A percentile compares a stretch with the other conserved stretches of the same genome.
These are phyloP conservation scores for Lecanicillium sp. DNA, from an alignment of 2,329 filamentous ascomycete genomes.

Conservation along the genomic window DNA sequence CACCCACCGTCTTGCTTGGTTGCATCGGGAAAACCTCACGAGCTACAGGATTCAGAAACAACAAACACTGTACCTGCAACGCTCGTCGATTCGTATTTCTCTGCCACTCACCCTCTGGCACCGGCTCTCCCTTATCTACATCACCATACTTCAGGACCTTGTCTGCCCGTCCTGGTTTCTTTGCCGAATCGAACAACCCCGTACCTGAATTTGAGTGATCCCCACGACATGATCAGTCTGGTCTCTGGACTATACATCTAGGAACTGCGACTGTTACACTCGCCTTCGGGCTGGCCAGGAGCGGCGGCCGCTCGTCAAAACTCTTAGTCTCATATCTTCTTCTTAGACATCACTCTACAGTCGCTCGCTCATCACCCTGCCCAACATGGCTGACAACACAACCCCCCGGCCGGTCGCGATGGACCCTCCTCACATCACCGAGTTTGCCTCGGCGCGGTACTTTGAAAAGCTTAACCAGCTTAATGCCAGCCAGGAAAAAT, in stretches of 20 bases:
- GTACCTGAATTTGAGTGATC: too few relatives aligned
- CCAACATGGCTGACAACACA: slow-evolving; percentile 24
- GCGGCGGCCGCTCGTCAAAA: slow-evolving; percentile 7
- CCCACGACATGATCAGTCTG: slow-evolving; percentile 6
- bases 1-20: background rate
- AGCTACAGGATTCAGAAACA: too few relatives aligned
- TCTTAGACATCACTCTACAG: slow-evolving; percentile 9
- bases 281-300: slow-evolving; percentile 9
- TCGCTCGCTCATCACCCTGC: slow-evolving; percentile 15
- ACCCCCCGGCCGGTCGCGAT: slow-evolving; percentile 30
- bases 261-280: slow-evolving; percentile 4
- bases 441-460: slow-evolving; percentile 58
- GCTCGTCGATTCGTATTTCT: too few relatives aligned
- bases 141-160: too few relatives aligned
- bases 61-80: too few relatives aligned
- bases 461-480: slow-evolving; percentile 52
- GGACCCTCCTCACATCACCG: slow-evolving; percentile 55
- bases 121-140: too few relatives aligned
- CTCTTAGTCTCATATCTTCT: slow-evolving; percentile 8
- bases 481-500: slow-evolving; percentile 38
- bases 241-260: slow-evolving; percentile 1
- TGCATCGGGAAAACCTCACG: background rate
- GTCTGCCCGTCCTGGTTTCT: too few relatives aligned
- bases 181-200: too few relatives aligned
- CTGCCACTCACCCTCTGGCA: too few relatives aligned